A percentile compares a stretch with the other conserved stretches of the same genome.
phyloP scores from a whole-genome alignment of 805 yeast genomes.

The Maudiozyma turicensis region DNA sequence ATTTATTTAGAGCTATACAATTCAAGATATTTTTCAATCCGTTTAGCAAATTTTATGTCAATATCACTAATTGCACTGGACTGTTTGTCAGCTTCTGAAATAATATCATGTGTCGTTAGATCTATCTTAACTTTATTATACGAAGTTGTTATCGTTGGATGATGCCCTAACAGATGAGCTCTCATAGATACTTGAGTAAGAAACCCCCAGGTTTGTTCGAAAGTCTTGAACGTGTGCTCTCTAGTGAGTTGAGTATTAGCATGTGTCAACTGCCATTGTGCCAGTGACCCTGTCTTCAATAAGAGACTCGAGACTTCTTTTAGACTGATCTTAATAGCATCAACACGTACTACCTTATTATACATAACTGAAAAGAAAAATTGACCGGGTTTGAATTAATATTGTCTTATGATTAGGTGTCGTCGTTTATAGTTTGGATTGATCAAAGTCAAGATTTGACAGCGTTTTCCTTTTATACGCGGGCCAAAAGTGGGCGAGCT shows the following conservation, averaged over 20 bases:
- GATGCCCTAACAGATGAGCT: conserved; percentile 54
- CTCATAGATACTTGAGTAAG: conserved; percentile 47
- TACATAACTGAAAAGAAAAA: conserved; percentile 23
- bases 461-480: too few species aligned
- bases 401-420: too few species aligned
- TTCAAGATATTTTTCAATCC: conserved; percentile 32
- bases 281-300: neutral
- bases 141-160: conserved; percentile 57
- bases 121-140: conserved; percentile 48
- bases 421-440: too few species aligned
- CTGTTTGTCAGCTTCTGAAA: conserved; percentile 19
- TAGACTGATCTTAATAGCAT: conserved; percentile 22
- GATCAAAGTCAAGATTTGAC: too few species aligned
- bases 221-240: conserved; percentile 34
- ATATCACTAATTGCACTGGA: conserved; percentile 33
- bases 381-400: too few species aligned
- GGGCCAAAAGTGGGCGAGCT: too few species aligned
- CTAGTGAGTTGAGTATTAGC: neutral
- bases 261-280: conserved; percentile 1
- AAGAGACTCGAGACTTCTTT: conserved; percentile 18
- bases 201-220: conserved; percentile 59
- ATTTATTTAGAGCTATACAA: neutral
- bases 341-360: conserved; percentile 29
- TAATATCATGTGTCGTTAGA: conserved; percentile 57
- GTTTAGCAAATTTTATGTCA: conserved; percentile 50